Percentiles rank a stretch among this genome's conserved stretches.
These are phyloP conservation scores for Mucor irregularis DNA, from an alignment of 371 early-diverging fungal species.

Conservation along the genomic window DNA sequence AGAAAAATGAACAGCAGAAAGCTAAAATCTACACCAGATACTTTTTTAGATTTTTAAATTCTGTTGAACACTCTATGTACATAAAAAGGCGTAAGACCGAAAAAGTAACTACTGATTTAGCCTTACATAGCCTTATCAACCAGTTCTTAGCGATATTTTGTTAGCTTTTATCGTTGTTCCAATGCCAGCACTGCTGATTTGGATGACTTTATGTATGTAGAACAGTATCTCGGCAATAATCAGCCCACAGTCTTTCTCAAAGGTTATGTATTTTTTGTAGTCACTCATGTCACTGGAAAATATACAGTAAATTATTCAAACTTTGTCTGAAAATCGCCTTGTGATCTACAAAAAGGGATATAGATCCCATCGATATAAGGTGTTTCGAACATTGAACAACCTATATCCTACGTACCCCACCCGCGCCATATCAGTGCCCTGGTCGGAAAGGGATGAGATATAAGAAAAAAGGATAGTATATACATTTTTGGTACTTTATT, in stretches of 20 bases:
- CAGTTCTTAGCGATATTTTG: not conserved
- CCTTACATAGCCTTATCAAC: not conserved
- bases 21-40: not conserved
- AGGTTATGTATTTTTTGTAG: constrained; percentile 2
- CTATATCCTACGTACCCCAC: too few species aligned
- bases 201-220: not conserved
- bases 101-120: not conserved
- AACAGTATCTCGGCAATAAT: not conserved
- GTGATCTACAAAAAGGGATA: constrained; percentile 7
- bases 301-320: constrained; percentile 10
- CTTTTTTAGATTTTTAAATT: not conserved
- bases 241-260: not conserved
- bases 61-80: not conserved
- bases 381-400: too few species aligned
- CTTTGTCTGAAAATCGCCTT: constrained; percentile 5
- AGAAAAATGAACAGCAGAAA: not conserved
- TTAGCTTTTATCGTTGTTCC: not conserved
- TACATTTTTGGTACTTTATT: too few species aligned
- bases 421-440: too few species aligned
- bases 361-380: constrained; percentile 5
- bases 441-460: too few species aligned
- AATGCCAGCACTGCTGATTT: not conserved
- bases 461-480: too few species aligned
- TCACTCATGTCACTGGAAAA: constrained; percentile 7
- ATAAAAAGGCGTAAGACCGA: not conserved